Percentiles rank a stretch among this genome's conserved stretches.
Evolutionary conservation across 768 basidiomycete species (phyloP).

Genomic region (Kondoa malvinella): DNA sequence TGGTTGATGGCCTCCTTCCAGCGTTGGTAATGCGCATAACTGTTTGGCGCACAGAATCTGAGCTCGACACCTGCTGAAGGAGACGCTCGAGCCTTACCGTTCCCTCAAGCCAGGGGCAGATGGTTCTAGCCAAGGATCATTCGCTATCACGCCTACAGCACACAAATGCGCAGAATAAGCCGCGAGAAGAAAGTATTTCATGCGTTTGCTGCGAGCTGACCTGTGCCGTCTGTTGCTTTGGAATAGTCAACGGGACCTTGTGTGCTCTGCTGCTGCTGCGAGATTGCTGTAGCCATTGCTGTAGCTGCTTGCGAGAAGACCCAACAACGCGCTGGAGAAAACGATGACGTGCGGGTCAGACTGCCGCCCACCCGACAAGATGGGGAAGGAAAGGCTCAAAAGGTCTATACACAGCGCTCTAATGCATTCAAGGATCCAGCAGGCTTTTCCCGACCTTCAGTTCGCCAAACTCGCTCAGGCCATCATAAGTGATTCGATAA

Average conservation of each 20-base stretch:
- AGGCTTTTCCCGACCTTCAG: not conserved
- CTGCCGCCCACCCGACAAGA: too few species aligned
- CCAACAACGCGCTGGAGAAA: too few species aligned
- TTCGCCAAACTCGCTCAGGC: not conserved
- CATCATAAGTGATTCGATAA: not conserved
- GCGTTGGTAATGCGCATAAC: slow-evolving; percentile 29
- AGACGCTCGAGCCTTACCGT: not conserved
- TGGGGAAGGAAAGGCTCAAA: too few species aligned
- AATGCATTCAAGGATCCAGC: too few species aligned
- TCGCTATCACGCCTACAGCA: not conserved
- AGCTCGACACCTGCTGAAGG: not conserved
- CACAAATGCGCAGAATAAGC: too few species aligned
- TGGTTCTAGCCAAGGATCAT: not conserved
- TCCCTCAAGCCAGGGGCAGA: not conserved
- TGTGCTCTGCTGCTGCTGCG: not conserved
- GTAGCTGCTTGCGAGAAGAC: too few species aligned
- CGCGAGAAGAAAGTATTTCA: too few species aligned
- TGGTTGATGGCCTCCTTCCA: slow-evolving; percentile 23
- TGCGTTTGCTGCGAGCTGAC: too few species aligned
- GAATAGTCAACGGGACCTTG: not conserved
- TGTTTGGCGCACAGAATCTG: slow-evolving; percentile 1
- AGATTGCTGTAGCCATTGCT: not conserved
- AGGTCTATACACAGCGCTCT: too few species aligned
- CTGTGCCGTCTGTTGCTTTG: not conserved
- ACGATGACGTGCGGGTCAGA: too few species aligned